Conservation (phyloP, 1,284 basidiomycete genomes). For the Ustilago esculenta region DNA sequence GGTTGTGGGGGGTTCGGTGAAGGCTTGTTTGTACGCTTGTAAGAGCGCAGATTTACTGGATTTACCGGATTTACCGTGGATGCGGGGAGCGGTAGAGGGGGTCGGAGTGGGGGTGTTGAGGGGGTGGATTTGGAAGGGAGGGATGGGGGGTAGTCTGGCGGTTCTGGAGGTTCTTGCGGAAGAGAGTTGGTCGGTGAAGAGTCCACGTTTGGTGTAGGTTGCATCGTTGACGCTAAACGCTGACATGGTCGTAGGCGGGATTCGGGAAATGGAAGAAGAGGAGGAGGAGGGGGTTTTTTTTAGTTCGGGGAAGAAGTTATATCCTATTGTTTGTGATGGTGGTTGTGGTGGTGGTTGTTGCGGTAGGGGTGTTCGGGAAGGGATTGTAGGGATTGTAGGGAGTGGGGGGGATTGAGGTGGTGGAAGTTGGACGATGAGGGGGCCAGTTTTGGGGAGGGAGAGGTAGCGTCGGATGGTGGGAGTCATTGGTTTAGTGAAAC, state of each 20-base stretch:
- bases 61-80: conserved; percentile 28
- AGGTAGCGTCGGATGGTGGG: conserved; percentile 69
- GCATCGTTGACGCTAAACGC: conserved; percentile 28
- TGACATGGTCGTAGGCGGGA: background rate
- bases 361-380: conserved; percentile 3
- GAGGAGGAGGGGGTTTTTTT: conserved; percentile 5
- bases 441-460: conserved; percentile 57
- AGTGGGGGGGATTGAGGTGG: background rate
- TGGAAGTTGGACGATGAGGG: conserved; percentile 26
- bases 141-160: conserved; percentile 30
- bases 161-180: conserved; percentile 29
- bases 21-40: conserved; percentile 44
- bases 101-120: conserved; percentile 19
- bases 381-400: background rate
- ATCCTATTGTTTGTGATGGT: no score
- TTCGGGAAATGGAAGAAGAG: background rate
- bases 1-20: no score
- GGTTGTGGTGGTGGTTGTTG: no score
- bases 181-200: conserved; percentile 43
- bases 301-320: conserved; percentile 39
- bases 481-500: conserved; percentile 69
- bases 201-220: conserved; percentile 22
- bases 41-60: conserved; percentile 28
- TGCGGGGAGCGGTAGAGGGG: conserved; percentile 22
- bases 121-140: conserved; percentile 28